Conservation (phyloP, 352 stramenopile genomes). For the Phytophthora sp. region DNA sequence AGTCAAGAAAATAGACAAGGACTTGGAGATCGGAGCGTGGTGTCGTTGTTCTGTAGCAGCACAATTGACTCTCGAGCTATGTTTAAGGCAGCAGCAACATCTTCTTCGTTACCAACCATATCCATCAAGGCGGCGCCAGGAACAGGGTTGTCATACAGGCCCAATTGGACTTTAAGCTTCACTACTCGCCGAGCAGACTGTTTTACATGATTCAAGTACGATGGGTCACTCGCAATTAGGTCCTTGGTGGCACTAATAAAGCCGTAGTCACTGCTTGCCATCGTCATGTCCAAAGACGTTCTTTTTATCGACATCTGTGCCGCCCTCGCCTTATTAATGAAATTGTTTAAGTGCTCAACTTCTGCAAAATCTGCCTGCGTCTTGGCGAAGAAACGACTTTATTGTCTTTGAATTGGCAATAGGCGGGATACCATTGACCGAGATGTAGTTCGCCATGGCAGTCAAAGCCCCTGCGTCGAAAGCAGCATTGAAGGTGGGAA, state of each 20-base stretch:
- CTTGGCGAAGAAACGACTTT: slow-evolving; percentile 70
- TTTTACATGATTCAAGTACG: slow-evolving; percentile 51
- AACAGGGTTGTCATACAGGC: slow-evolving; percentile 68
- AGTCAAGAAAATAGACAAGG: slow-evolving; percentile 57
- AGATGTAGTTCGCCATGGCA: slow-evolving; percentile 94
- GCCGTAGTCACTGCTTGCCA: slow-evolving; percentile 62
- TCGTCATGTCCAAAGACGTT: slow-evolving; percentile 90
- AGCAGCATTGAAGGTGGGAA: slow-evolving; percentile 78
- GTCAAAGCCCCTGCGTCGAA: slow-evolving; percentile 77
- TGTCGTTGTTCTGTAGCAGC: slow-evolving; percentile 81
- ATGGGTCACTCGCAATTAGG: slow-evolving; percentile 41
- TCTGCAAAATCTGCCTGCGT: slow-evolving; percentile 87
- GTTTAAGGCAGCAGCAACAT: slow-evolving; percentile 54
- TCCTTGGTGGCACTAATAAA: slow-evolving; percentile 62
- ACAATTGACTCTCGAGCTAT: slow-evolving; percentile 78
- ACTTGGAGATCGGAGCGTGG: slow-evolving; percentile 49
- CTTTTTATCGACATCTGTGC: slow-evolving; percentile 65
- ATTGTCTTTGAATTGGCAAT: slow-evolving; percentile 82
- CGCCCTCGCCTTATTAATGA: slow-evolving; percentile 53
- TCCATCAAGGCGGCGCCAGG: slow-evolving; percentile 48
- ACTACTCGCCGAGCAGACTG: slow-evolving; percentile 66
- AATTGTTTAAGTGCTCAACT: slow-evolving; percentile 83
- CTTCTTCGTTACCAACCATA: slow-evolving; percentile 48
- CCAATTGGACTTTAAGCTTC: slow-evolving; percentile 70
- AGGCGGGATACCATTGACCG: slow-evolving; percentile 90